Evolutionary conservation across 2,329 filamentous ascomycete genomes (phyloP).

Genomic region (Harringtonia lauricola): DNA sequence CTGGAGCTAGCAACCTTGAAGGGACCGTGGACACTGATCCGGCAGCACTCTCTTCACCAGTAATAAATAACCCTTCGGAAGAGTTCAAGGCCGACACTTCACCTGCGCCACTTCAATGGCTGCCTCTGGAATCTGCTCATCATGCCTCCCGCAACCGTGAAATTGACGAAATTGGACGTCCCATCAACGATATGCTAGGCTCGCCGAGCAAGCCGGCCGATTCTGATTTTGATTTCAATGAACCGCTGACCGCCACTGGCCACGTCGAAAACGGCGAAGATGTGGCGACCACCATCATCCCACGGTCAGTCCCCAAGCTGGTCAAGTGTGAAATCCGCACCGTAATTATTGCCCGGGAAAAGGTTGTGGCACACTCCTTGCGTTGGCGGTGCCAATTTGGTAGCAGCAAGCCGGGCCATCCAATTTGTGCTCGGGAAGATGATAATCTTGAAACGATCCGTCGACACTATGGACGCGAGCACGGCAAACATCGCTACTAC

Average conservation of each 20-base stretch:
- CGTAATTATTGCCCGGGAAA: constrained; percentile 8
- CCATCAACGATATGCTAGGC: neutral
- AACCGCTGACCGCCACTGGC: no score
- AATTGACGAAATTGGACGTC: constrained; percentile 2
- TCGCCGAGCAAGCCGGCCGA: neutral
- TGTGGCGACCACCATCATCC: no score
- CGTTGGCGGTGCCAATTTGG: constrained; percentile 12
- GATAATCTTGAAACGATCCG: constrained; percentile 12
- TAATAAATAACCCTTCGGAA: neutral
- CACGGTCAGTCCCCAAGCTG: neutral
- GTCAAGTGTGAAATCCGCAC: constrained; percentile 7
- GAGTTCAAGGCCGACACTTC: neutral
- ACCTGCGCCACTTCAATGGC: neutral
- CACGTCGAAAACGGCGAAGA: no score
- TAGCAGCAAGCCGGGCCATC: neutral
- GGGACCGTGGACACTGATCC: no score
- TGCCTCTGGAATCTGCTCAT: neutral
- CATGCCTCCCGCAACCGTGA: neutral
- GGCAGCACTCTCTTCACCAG: neutral
- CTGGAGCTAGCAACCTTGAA: no score
- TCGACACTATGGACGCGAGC: constrained; percentile 13
- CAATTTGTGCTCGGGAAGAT: constrained; percentile 10
- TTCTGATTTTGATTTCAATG: neutral
- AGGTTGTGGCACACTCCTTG: constrained; percentile 4
- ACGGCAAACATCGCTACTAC: constrained; percentile 11